phyloP scores from a whole-genome alignment of 768 basidiomycete species.

The Amanita muscaria region DNA sequence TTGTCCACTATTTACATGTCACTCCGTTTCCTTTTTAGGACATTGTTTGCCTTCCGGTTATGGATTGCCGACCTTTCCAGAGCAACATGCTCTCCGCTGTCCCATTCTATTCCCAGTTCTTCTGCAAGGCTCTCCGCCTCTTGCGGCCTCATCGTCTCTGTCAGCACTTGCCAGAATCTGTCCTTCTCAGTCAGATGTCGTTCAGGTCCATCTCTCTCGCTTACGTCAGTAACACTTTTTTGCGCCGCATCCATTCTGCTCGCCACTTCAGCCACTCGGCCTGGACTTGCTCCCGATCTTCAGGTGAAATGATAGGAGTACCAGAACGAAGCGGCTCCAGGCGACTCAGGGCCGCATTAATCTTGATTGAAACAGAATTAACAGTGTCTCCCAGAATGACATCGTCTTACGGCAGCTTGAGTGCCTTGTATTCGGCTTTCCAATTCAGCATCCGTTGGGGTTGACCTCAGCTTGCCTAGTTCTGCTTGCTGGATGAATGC shows the following conservation, averaged over 20 bases:
- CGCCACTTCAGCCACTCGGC: slow-evolving; percentile 75
- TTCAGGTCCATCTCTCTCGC: slow-evolving; percentile 13
- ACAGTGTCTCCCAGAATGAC: slow-evolving; percentile 7
- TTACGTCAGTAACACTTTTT: slow-evolving; percentile 69
- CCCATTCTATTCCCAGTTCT: slow-evolving; percentile 73
- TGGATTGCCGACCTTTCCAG: slow-evolving; percentile 63
- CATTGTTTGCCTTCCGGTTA: slow-evolving; percentile 23
- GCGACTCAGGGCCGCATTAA: slow-evolving; percentile 25
- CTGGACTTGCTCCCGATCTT: slow-evolving; percentile 63
- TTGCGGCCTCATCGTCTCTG: slow-evolving; percentile 58
- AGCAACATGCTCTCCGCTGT: slow-evolving; percentile 58
- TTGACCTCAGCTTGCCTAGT: slow-evolving; percentile 49
- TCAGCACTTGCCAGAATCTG: slow-evolving; percentile 71
- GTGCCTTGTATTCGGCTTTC: slow-evolving; percentile 42
- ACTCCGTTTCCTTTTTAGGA: slow-evolving; percentile 45
- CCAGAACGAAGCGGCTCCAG: slow-evolving; percentile 63
- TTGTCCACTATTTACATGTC: slow-evolving; percentile 15
- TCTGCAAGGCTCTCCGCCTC: slow-evolving; percentile 61
- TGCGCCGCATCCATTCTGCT: slow-evolving; percentile 69
- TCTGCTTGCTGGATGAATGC: slow-evolving; percentile 32
- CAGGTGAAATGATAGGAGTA: slow-evolving; percentile 55
- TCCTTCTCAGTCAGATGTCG: background rate
- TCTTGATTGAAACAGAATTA: slow-evolving; percentile 25
- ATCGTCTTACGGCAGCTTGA: slow-evolving; percentile 39
- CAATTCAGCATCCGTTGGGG: slow-evolving; percentile 66